Evolutionary conservation across 352 stramenopile genomes (phyloP).

Genomic region (Blastocystis sp.): DNA sequence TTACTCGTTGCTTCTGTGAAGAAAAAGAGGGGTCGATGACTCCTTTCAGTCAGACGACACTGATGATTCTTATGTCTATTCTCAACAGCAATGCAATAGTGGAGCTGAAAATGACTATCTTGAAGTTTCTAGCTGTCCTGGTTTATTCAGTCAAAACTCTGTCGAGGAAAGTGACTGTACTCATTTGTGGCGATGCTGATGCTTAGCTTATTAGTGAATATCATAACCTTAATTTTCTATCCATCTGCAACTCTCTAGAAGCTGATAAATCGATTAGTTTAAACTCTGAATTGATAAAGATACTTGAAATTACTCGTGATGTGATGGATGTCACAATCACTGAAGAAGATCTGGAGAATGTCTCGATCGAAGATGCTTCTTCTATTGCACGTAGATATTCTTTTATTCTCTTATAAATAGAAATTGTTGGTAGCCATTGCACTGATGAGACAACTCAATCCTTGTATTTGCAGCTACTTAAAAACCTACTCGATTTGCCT

Average conservation of each 20-base stretch:
- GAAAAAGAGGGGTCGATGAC: background rate
- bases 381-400: background rate
- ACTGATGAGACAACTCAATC: constrained; percentile 4
- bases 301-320: background rate
- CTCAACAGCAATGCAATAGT: background rate
- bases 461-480: background rate
- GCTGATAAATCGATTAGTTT: background rate
- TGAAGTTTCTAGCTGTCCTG: constrained; percentile 36
- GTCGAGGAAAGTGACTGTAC: background rate
- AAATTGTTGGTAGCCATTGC: constrained; percentile 10
- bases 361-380: background rate
- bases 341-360: background rate
- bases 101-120: background rate
- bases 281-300: background rate
- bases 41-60: background rate
- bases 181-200: background rate
- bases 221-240: background rate
- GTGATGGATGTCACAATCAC: constrained; percentile 49
- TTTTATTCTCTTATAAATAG: background rate
- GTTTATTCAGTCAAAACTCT: constrained; percentile 21
- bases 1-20: background rate
- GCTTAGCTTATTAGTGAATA: background rate
- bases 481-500: background rate
- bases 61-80: background rate
- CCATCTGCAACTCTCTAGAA: background rate